Base-by-base conservation (phyloP, 2,329 filamentous ascomycete species). In the Leptosphaerulina australis region DNA sequence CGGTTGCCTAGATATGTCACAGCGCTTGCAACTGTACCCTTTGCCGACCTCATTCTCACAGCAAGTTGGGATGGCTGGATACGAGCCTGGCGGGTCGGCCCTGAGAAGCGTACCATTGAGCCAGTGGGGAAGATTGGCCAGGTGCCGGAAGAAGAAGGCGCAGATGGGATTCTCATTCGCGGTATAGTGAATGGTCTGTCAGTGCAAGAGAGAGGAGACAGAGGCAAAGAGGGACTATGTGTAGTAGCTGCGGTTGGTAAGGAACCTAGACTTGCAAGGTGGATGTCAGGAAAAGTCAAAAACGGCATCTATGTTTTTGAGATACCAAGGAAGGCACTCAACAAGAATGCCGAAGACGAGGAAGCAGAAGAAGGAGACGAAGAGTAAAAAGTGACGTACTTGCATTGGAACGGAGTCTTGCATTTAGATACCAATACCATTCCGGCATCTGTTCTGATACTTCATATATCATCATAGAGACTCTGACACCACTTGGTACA, bases 21-120 rank as follows among this genome's bases (percentile, higher is more conserved):
- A 1, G 92, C 93, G 5, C 78, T 99, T 33, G 81, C 86, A 38
- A 88, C 90, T 0, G 81, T 99, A 38, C 93, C 94, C 0, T 97
- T 92, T 71, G 93, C 91, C 4, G 91, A 99, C 66, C 78, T 96
- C 40, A 84, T 99, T 48, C 79, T 99, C 40, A 95, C 87, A 59
- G 94, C 93, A 24, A 96, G 91, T 73, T 99, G 93, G 92, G 94
- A 96, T 69, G 94, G 94, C 2, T 86, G 84, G 72, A 81, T 99
- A 50, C 82, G 93, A 39, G 87, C 87, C 4, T 99, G 94, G 94
- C 85, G 82, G 53, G 80, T 99, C 15, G 88, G 86, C 8, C 53
- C 58, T 44, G 84, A 90, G 31, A 93, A 97, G 70, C 94, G 92
- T 76, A 64, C 59, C 17, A 66, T 99, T 34, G 86, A 94, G 64